phyloP scores from a whole-genome alignment of 2,329 filamentous ascomycete genomes.

The Fusarium pininemorale region DNA sequence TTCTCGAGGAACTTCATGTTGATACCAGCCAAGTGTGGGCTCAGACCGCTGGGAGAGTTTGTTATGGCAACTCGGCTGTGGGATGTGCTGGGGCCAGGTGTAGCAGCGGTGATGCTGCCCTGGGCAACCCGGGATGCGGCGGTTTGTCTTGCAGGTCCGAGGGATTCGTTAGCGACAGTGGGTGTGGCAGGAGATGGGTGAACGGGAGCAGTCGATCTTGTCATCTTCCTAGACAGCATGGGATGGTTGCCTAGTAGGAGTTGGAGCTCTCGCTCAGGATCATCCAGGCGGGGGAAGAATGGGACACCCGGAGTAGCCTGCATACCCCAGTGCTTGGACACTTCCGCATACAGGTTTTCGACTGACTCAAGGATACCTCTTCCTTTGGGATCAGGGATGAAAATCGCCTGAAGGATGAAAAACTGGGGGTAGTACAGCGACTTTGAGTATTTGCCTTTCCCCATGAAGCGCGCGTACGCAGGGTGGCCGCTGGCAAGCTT shows the following conservation, averaged over 20 bases:
- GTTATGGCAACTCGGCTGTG: background rate
- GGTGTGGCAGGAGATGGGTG: background rate
- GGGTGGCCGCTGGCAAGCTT: background rate
- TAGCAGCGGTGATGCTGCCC: background rate
- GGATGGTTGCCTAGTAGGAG: background rate
- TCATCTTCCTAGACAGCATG: no score
- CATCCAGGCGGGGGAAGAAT: background rate
- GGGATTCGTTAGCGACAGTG: background rate
- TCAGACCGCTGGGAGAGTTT: no score
- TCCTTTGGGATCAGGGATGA: background rate
- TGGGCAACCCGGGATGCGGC: no score
- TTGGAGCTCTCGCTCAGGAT: background rate
- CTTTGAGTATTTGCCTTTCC: background rate
- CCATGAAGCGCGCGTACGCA: background rate
- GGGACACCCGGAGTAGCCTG: background rate
- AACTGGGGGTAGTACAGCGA: background rate
- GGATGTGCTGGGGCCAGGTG: background rate
- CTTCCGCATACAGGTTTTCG: background rate
- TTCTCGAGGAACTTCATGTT: background rate
- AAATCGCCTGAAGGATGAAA: background rate
- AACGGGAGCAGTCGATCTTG: background rate
- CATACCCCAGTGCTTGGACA: background rate
- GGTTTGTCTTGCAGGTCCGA: background rate
- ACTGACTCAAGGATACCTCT: background rate
- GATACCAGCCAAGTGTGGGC: accelerated